Conservation (phyloP, 148 eudicot genomes). For the Drosera capensis region DNA sequence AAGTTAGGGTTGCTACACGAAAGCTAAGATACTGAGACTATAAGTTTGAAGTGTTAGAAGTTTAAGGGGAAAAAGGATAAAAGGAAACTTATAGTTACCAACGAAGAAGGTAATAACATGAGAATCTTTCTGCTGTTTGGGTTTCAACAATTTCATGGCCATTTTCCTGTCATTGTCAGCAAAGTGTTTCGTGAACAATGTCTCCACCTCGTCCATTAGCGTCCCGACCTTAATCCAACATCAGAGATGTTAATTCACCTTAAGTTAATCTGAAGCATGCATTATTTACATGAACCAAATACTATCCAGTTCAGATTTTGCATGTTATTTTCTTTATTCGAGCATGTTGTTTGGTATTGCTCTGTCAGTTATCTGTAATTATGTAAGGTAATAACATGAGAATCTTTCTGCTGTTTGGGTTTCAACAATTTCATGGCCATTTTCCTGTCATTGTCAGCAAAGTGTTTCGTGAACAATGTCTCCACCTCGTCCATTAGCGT, state of each 20-base stretch:
- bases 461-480: constrained; percentile 57
- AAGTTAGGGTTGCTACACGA: too few relatives aligned
- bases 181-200: constrained; percentile 90
- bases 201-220: constrained; percentile 94
- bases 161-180: constrained; percentile 83
- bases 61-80: background rate
- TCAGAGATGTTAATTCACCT: background rate
- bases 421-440: too few relatives aligned
- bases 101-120: constrained; percentile 91
- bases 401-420: too few relatives aligned
- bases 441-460: constrained; percentile 64
- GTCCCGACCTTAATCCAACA: constrained; percentile 47
- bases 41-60: too few relatives aligned
- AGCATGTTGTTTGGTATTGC: too few relatives aligned
- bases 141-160: constrained; percentile 86
- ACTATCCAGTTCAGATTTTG: too few relatives aligned
- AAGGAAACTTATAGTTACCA: constrained; percentile 24
- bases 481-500: constrained; percentile 77
- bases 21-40: too few relatives aligned
- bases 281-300: too few relatives aligned
- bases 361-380: too few relatives aligned
- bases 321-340: too few relatives aligned
- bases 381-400: too few relatives aligned
- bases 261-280: background rate
- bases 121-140: constrained; percentile 69